Base-by-base conservation (phyloP, 2,329 filamentous ascomycete species). In the Neofusicoccum parvum region DNA sequence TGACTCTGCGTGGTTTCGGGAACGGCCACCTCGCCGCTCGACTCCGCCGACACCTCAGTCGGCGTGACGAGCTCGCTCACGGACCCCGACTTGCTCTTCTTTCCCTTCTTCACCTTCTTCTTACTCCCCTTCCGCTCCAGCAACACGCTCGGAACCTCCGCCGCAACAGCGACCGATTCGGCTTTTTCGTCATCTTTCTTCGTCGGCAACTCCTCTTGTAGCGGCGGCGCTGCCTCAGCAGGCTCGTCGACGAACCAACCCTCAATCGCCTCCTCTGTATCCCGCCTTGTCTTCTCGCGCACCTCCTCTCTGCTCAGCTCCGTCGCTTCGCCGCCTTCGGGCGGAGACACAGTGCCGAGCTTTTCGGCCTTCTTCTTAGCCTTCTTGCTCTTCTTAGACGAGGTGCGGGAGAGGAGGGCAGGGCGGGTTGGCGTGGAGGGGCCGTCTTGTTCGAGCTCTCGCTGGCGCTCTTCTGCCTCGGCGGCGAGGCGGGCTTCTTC, bases 341-440 rank as follows among this genome's bases (percentile, higher is more conserved):
- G 64, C 2, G 70, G 53, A 23, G 70, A 68, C 14, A 70, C 66
- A 20, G 70, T 74, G 58, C 73, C 72, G 34, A 70, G 67, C 59
- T 74, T 75, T 2, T 69, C 70, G 3, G 69, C 72, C 45, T 43
- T 45, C 23, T 75, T 75, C 65, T 75, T 77, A 20, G 69, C 70
- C 67, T 77, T 78, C 67, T 76, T 74, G 7, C 48, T 37, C 39
- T 67, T 66, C 63, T 65, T 67, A 1, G 60, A 43, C 10, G 66
- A 67, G 14, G 58, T 71, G 15, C 63, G 53, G 10, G 68, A 56
- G 37, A 34, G 14, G 9, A 68, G 67, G 17, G 68, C 54, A 4
- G 66, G 51, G n/a, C 60, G 49, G 17, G 56, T 50, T 7, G 70
- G 65, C 43, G 69, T 65, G 1, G 60, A 14, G n/a, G 56, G 58